A percentile compares a stretch with the other conserved stretches of the same genome.
Evolutionary conservation across 352 stramenopile genomes (phyloP).

Genomic region (Pythium angustatum): DNA sequence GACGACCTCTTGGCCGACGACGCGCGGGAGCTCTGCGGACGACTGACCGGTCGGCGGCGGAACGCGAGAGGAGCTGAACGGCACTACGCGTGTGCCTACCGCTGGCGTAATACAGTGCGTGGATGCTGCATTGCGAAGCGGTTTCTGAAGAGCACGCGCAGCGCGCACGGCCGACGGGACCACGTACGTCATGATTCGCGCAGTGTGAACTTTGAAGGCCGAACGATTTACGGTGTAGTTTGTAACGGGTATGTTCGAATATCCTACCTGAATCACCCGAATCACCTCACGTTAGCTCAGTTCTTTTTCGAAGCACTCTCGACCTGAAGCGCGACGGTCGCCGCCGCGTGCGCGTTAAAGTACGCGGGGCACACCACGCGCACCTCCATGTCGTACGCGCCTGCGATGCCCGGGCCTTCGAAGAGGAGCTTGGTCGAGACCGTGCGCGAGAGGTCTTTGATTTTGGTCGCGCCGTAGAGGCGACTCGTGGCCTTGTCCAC

Average conservation of each 20-base stretch:
- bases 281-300: conserved; percentile 16
- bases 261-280: no score
- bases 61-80: not conserved
- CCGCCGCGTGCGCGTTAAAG: conserved; percentile 53
- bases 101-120: no score
- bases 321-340: conserved; percentile 42
- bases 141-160: no score
- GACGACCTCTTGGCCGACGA: conserved; percentile 53
- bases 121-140: no score
- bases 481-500: conserved; percentile 58
- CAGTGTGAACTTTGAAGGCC: no score
- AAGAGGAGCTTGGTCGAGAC: conserved; percentile 61
- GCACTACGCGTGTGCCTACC: no score
- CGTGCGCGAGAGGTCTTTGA: conserved; percentile 51
- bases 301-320: conserved; percentile 31
- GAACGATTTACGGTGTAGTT: no score
- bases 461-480: conserved; percentile 72
- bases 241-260: no score
- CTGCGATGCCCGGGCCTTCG: conserved; percentile 57
- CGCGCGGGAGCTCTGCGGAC: conserved; percentile 32
- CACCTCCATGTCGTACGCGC: conserved; percentile 78
- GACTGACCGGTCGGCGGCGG: not conserved
- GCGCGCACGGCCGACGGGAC: no score
- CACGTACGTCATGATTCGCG: no score
- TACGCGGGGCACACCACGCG: conserved; percentile 67